Evolutionary conservation across 192 early-diverging fungal genomes (phyloP).

Genomic region (Funneliformis geosporum): DNA sequence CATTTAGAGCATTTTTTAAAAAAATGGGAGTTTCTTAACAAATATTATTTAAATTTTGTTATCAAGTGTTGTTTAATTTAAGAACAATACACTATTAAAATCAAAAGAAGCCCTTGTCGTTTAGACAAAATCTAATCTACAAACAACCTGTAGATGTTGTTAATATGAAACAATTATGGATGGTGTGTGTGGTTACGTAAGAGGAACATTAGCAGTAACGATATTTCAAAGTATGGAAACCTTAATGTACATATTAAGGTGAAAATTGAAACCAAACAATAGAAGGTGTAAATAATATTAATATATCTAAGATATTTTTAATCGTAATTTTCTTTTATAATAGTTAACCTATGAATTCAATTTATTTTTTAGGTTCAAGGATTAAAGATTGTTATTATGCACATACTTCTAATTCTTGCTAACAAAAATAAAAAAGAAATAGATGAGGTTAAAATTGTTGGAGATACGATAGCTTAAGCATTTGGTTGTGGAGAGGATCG

Average conservation of each 20-base stretch:
- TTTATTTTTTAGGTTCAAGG: constrained; percentile 52
- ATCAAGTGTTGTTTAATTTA: constrained; percentile 52
- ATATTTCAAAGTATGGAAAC: constrained; percentile 45
- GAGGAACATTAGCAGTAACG: constrained; percentile 38
- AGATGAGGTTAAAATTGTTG: constrained; percentile 48
- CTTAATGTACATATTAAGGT: constrained; percentile 47
- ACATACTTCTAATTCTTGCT: constrained; percentile 51
- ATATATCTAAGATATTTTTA: not conserved
- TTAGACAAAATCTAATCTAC: constrained; percentile 42
- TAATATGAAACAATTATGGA: constrained; percentile 46
- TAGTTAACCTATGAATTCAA: not conserved
- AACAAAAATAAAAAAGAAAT: constrained; percentile 46
- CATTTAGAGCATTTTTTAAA: not conserved
- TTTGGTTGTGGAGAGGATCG: constrained; percentile 63
- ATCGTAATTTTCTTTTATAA: not conserved
- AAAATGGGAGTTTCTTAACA: not conserved
- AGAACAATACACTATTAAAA: constrained; percentile 55
- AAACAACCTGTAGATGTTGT: constrained; percentile 36
- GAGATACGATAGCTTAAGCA: constrained; percentile 45
- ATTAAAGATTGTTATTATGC: constrained; percentile 47
- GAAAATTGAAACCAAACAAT: constrained; percentile 49
- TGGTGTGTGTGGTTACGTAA: constrained; percentile 46
- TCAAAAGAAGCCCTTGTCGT: constrained; percentile 63
- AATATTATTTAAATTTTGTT: no score
- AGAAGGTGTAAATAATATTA: constrained; percentile 44